Conservation (phyloP, 1,284 basidiomycete species). For the Pascua guehoae region DNA sequence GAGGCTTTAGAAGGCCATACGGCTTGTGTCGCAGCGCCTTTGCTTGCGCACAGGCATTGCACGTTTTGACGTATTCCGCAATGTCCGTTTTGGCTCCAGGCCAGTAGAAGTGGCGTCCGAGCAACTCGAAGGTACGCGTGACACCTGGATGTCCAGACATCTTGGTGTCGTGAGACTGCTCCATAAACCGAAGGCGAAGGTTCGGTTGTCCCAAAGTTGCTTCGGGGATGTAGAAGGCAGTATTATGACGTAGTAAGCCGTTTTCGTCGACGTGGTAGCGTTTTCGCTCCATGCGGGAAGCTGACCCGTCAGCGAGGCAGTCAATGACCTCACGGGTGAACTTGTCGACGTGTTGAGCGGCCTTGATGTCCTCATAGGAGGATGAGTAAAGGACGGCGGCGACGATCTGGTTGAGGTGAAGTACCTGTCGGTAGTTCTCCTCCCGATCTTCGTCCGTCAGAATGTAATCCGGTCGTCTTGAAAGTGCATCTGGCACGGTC, state of each 20-base stretch:
- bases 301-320: too few species aligned
- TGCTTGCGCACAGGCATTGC: conserved; percentile 40
- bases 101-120: conserved; percentile 36
- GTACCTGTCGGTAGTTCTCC: too few species aligned
- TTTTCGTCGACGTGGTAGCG: too few species aligned
- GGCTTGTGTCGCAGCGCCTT: conserved; percentile 43
- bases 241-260: too few species aligned
- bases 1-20: conserved; percentile 46
- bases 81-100: conserved; percentile 21
- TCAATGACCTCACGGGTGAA: too few species aligned
- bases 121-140: conserved; percentile 39
- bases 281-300: too few species aligned
- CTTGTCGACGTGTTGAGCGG: not conserved
- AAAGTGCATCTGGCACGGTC: conserved; percentile 49
- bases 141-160: conserved; percentile 52
- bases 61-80: conserved; percentile 31
- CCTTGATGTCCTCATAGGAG: not conserved
- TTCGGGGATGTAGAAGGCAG: too few species aligned
- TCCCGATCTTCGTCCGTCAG: too few species aligned
- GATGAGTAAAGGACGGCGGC: too few species aligned
- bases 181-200: too few species aligned
- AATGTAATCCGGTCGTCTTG: conserved; percentile 31
- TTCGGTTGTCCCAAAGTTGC: too few species aligned
- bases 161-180: not conserved
- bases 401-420: not conserved